Evolutionary conservation across 148 eudicot genomes (phyloP).

Genomic region (Fagopyrum tataricum): DNA sequence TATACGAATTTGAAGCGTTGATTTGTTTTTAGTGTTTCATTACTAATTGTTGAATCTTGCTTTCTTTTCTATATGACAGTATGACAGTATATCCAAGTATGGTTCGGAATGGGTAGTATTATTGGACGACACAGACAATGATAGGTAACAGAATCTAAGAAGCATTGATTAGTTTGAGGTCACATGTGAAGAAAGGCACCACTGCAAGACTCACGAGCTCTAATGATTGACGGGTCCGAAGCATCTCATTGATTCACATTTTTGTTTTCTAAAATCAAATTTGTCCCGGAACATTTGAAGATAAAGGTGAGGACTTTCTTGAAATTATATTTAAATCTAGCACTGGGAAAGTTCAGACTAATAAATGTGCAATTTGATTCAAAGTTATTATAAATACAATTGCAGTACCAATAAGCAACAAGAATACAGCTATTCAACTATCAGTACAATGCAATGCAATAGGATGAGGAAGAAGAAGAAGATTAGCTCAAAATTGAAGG

Average conservation of each 20-base stretch:
- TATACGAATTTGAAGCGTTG: too few species aligned
- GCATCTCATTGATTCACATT: background rate
- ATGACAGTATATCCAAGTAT: too few species aligned
- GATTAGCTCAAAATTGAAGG: background rate
- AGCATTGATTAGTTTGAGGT: conserved; percentile 1
- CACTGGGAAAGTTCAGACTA: background rate
- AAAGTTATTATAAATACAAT: background rate
- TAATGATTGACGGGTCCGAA: conserved; percentile 2
- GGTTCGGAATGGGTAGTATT: too few species aligned
- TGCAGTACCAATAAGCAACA: background rate
- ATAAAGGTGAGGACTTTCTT: background rate
- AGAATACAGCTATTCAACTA: conserved; percentile 4
- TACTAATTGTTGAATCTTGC: too few species aligned
- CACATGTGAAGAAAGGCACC: conserved; percentile 8
- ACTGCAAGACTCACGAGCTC: background rate
- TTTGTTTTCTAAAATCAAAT: too few species aligned
- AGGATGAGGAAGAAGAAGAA: conserved; percentile 8
- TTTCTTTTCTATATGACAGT: too few species aligned
- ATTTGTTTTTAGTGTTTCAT: too few species aligned
- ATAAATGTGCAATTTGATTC: conserved; percentile 3
- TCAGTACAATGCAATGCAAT: conserved; percentile 3
- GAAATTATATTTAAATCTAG: background rate
- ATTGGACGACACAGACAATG: too few species aligned
- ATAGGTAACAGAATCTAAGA: background rate
- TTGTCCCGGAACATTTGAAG: background rate